phyloP scores from a whole-genome alignment of 2,329 filamentous ascomycete species.

The Plenodomus lindquistii region DNA sequence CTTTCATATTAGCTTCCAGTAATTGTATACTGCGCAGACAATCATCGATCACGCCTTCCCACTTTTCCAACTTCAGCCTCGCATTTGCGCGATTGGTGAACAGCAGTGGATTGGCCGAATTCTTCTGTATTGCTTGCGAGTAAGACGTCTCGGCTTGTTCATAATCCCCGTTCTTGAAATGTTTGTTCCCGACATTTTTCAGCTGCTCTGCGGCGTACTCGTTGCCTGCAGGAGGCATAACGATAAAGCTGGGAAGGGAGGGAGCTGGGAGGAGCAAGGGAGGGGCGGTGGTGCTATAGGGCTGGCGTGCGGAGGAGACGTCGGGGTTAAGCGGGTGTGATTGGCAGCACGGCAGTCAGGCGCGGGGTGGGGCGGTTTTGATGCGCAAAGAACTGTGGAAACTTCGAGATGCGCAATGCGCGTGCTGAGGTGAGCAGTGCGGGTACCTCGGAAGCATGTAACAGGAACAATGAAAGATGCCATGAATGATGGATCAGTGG shows the following conservation, averaged over 20 bases:
- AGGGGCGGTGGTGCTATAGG: conserved; percentile 1
- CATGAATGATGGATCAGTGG: neutral
- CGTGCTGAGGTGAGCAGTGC: conserved; percentile 20
- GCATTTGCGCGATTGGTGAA: conserved; percentile 91
- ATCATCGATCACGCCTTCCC: conserved; percentile 76
- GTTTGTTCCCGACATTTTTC: conserved; percentile 62
- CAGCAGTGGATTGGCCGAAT: conserved; percentile 74
- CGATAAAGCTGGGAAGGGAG: neutral
- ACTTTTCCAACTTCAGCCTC: conserved; percentile 72
- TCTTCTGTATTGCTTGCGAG: conserved; percentile 77
- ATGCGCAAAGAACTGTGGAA: conserved; percentile 17
- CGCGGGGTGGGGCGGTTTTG: conserved; percentile 22
- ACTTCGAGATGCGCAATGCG: conserved; percentile 23
- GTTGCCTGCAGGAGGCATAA: conserved; percentile 33
- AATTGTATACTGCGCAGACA: conserved; percentile 75
- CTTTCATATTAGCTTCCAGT: conserved; percentile 72
- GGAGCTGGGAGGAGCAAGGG: conserved; percentile 2
- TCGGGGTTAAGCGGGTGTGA: conserved; percentile 24
- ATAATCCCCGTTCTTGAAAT: conserved; percentile 69
- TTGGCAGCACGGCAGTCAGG: conserved; percentile 18
- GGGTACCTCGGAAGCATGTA: conserved; percentile 7
- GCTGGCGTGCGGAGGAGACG: conserved; percentile 18
- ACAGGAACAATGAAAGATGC: neutral
- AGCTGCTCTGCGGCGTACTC: conserved; percentile 51
- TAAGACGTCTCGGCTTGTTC: conserved; percentile 69